These are phyloP conservation scores for Aspergillus nanangensis DNA, from an alignment of 495 filamentous ascomycete genomes.

Conservation along the genomic window DNA sequence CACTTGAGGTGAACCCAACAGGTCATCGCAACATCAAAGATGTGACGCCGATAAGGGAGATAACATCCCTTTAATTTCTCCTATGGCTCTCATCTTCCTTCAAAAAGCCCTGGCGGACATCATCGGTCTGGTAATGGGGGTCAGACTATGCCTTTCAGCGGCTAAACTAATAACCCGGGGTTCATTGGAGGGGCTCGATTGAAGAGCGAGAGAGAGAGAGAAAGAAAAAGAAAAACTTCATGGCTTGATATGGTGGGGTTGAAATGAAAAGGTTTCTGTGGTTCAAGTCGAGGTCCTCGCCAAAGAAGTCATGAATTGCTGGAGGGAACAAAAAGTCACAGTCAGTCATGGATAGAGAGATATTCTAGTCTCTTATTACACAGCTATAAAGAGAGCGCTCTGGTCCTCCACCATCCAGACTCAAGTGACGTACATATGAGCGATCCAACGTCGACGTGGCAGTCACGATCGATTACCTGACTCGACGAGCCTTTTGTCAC, in stretches of 20 bases:
- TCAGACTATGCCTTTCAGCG: constrained; percentile 1
- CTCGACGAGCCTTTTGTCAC: constrained; percentile 27
- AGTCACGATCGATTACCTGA: constrained; percentile 14
- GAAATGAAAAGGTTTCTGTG: constrained; percentile 6
- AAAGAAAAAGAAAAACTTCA: constrained; percentile 3
- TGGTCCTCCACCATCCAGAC: constrained; percentile 4
- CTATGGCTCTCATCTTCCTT: too few species aligned
- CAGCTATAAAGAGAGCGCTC: constrained; percentile 6
- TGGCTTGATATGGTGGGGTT: constrained; percentile 5
- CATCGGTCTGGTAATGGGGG: constrained; percentile 1
- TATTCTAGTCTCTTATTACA: constrained; percentile 2
- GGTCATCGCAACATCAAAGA: too few species aligned
- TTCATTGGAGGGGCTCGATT: constrained; percentile 9
- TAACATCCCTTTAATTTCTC: too few species aligned
- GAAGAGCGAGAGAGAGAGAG: too few species aligned
- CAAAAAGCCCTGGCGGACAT: background rate
- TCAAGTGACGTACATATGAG: constrained; percentile 11
- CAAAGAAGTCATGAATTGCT: constrained; percentile 9
- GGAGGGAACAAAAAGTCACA: constrained; percentile 8
- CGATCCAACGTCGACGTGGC: constrained; percentile 15
- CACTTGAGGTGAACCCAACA: background rate
- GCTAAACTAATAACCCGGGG: constrained; percentile 6
- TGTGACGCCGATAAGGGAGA: too few species aligned
- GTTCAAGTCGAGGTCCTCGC: constrained; percentile 8
- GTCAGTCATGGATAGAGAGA: constrained; percentile 6